Base-by-base conservation (phyloP, 257 asterid genomes). In the Linaria vulgaris region DNA sequence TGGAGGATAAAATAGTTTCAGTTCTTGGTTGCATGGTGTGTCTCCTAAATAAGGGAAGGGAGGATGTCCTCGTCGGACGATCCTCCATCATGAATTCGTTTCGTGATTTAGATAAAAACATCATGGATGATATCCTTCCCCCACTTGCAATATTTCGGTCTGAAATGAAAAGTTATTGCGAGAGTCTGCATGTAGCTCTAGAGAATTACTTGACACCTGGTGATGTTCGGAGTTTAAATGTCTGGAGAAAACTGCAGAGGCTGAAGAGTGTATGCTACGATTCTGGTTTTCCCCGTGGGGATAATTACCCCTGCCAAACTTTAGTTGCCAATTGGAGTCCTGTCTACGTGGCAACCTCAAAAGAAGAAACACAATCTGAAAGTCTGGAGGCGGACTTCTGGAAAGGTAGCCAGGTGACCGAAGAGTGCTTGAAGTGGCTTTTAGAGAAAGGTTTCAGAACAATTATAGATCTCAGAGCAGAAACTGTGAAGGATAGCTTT, bases 11-110 rank as follows among this genome's bases (percentile, higher is more conserved):
- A 70, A 85, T 94, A 21, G 96, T 90, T 12, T 90, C 97, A 0
- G 96, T 94, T 68, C 95, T 94, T 63, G 97, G 99, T 66, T 87
- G 99, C 85, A 94, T 94, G 97, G 83, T 90, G 14, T 94, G 89
- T 67, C 96, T 94, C 21, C 78, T 94, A 30, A 87, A 90, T 62
- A 87, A 94, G 80, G 99, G 99, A 57, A 83, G 87, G 70, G 96
- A 85, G 60, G 99, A 94, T 64, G 99, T 94, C 56, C 78, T 94
- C 38, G 58, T 80, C 15, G 97, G 99, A 47, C 77, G 99, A 69
- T 84, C 95, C 16, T 81, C 90, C 17, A 66, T 80, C 37, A 72
- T 76, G 72, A 80, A 70, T 69, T 70, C 88, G 21, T 92, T 78
- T 50, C 95, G 84, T 15, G 85, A 79, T 51, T 53, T 81, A 1